Evolutionary conservation across 352 stramenopile genomes (phyloP), one percentile per base, ranked within the genome.

Genomic region (Phytophthora pinifolia): DNA sequence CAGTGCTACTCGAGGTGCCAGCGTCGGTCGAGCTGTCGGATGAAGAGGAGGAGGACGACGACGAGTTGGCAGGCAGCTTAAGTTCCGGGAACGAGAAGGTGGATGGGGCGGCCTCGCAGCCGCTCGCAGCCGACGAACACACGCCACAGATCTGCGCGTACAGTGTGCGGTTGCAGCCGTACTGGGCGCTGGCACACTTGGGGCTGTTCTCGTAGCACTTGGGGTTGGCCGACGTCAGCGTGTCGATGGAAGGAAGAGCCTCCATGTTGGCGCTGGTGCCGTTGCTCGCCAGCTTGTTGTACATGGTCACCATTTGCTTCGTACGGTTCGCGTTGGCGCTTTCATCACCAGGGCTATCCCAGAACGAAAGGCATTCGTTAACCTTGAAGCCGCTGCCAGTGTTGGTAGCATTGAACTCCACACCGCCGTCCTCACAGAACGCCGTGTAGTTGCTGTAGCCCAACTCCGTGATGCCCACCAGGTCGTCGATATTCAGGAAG

Each of bases 391-490:
- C 49, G 20, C 58, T 54, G 18, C 57, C 56, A n/a, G 54, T 61
- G 15, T 79, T 74, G 2, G 38, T 42, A 5, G 59, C 67, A 42
- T 83, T 69, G 66, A 77, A 86, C 56, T 88, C 75, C 17, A 83
- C 57, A 4, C 63, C 64, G 13, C 76, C 74, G 25, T 77, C 78
- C 22, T 82, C 38, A 37, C 78, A 88, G 59, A 86, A 89, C 53
- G 83, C 73, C 27, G 35, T 60, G 62, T 84, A 89, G 63, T 80
- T 74, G 32, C 43, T 54, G 66, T 82, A 88, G 14, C 46, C 59
- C 65, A 87, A 70, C 14, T 59, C 65, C 0, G 79, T 89, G 61
- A 89, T 89, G 17, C 79, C 76, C 2, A 87, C 74, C 9, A 88
- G 62, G 39, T 88, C 77, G 47, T 88, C 77, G 4, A 88, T 63